phyloP scores from a whole-genome alignment of 2,329 filamentous ascomycete species.

The Fusarium odoratissimum region DNA sequence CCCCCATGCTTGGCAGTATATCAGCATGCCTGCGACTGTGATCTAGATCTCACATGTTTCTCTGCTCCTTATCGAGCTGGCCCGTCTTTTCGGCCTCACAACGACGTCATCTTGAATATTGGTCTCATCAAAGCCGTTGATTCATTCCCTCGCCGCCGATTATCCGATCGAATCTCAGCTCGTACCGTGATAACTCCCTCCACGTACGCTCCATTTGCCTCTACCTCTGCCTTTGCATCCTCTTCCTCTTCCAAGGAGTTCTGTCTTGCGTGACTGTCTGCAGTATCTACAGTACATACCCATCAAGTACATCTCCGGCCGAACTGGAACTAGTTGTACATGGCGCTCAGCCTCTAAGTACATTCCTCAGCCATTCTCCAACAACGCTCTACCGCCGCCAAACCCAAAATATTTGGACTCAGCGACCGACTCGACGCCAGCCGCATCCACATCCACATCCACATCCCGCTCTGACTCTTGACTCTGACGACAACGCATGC shows the following conservation, averaged over 20 bases:
- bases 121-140: slow-evolving; percentile 27
- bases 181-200: slow-evolving; percentile 30
- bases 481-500: slow-evolving; percentile 35
- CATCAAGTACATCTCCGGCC: slow-evolving; percentile 11
- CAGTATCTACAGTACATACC: slow-evolving; percentile 19
- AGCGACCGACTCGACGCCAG: slow-evolving; percentile 15
- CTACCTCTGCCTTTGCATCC: slow-evolving; percentile 10
- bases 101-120: slow-evolving; percentile 38
- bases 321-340: slow-evolving; percentile 16
- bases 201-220: slow-evolving; percentile 9
- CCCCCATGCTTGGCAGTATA: slow-evolving; percentile 30
- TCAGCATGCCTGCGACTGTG: slow-evolving; percentile 41
- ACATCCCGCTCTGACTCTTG: slow-evolving; percentile 19
- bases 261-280: slow-evolving; percentile 36
- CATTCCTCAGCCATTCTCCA: slow-evolving; percentile 19
- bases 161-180: slow-evolving; percentile 23
- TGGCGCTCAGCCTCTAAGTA: slow-evolving; percentile 5
- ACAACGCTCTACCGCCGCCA: slow-evolving; percentile 23
- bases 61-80: slow-evolving; percentile 30
- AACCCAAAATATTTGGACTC: slow-evolving; percentile 21
- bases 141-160: slow-evolving; percentile 30
- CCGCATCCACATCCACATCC: slow-evolving; percentile 21
- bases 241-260: slow-evolving; percentile 6
- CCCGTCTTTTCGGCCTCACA: slow-evolving; percentile 21
- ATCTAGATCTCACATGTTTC: slow-evolving; percentile 40